Evolutionary conservation across 768 basidiomycete genomes (phyloP).

Genomic region (Hygrocybe punicea): DNA sequence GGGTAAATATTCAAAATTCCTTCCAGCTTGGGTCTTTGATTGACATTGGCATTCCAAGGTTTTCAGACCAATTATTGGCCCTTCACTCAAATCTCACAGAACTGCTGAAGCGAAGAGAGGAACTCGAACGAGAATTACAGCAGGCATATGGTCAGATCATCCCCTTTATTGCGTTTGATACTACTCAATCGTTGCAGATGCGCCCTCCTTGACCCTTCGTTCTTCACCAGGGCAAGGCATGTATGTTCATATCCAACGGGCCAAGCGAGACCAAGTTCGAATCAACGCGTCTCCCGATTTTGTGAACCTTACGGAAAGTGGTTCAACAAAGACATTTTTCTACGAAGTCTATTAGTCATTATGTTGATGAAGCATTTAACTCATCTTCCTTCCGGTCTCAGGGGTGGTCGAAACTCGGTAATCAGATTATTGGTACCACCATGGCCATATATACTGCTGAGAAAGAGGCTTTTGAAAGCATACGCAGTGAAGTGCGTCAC

Average conservation of each 20-base stretch:
- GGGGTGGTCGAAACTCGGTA: slow-evolving; percentile 77
- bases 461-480: slow-evolving; percentile 64
- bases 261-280: slow-evolving; percentile 57
- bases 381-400: slow-evolving; percentile 23
- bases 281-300: slow-evolving; percentile 51
- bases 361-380: background rate
- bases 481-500: slow-evolving; percentile 60
- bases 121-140: slow-evolving; percentile 56
- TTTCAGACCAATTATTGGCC: slow-evolving; percentile 49
- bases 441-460: slow-evolving; percentile 55
- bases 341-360: slow-evolving; percentile 44
- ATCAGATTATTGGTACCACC: slow-evolving; percentile 57
- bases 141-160: slow-evolving; percentile 48
- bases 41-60: slow-evolving; percentile 41
- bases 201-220: slow-evolving; percentile 70
- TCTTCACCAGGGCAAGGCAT: slow-evolving; percentile 65
- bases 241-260: slow-evolving; percentile 67
- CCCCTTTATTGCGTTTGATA: background rate
- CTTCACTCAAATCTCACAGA: slow-evolving; percentile 49
- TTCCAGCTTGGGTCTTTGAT: background rate
- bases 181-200: slow-evolving; percentile 40
- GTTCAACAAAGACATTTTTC: slow-evolving; percentile 67
- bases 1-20: slow-evolving; percentile 41
- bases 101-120: slow-evolving; percentile 45
- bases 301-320: slow-evolving; percentile 56